Percentiles rank a stretch among this genome's conserved stretches.
These are phyloP conservation scores for Claviceps sp. DNA, from an alignment of 2,329 filamentous ascomycete genomes.

Conservation along the genomic window DNA sequence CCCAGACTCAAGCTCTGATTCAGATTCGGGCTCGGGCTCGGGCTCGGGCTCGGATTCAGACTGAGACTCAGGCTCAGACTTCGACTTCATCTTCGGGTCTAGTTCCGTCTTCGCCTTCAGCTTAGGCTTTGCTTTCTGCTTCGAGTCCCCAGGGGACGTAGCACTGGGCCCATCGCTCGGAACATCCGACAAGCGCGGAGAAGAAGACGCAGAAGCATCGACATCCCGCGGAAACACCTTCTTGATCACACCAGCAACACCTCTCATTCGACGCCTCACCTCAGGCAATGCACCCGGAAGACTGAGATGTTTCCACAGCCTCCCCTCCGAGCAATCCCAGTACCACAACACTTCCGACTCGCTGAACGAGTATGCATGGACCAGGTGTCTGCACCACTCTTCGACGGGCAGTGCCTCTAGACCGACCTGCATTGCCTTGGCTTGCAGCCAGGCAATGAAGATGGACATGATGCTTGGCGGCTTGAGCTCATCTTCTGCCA, in stretches of 20 bases:
- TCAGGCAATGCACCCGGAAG: neutral
- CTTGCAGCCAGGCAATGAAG: constrained; percentile 16
- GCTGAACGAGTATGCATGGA: neutral
- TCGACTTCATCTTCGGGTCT: too few relatives aligned
- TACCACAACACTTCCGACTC: neutral
- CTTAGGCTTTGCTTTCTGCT: neutral
- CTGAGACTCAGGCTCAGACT: too few relatives aligned
- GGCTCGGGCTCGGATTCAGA: too few relatives aligned
- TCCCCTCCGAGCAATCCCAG: neutral
- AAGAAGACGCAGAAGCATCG: neutral
- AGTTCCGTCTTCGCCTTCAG: neutral
- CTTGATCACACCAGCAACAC: neutral
- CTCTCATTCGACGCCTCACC: neutral
- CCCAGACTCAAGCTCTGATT: too few relatives aligned
- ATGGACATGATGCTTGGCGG: constrained; percentile 11
- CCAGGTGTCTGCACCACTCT: constrained; percentile 1
- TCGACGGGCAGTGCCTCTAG: neutral
- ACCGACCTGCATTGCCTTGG: constrained; percentile 3
- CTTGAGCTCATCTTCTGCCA: constrained; percentile 6
- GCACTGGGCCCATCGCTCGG: neutral
- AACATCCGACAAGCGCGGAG: neutral
- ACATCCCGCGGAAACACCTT: neutral
- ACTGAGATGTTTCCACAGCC: neutral
- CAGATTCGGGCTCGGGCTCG: too few relatives aligned
- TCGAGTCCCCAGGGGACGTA: too few relatives aligned